Conservation (phyloP, 257 asterid species). For the Haberlea rhodopensis region DNA sequence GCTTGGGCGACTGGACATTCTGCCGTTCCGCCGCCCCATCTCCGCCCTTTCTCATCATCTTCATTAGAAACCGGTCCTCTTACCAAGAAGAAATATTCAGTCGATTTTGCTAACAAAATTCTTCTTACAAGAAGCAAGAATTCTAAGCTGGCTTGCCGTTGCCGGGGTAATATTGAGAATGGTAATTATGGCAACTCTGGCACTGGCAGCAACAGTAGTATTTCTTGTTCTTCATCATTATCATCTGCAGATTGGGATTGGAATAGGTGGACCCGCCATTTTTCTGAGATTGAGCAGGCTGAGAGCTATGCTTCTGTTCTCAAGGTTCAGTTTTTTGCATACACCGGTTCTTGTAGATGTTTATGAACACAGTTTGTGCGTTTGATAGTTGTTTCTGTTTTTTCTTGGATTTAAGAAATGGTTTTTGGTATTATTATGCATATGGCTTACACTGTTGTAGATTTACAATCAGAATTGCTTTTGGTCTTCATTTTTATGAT, state of each 20-base stretch:
- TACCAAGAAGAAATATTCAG: slow-evolving; percentile 30
- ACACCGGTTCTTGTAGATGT: slow-evolving; percentile 9
- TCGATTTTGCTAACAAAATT: slow-evolving; percentile 35
- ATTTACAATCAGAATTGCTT: neutral
- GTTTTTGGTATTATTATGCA: neutral
- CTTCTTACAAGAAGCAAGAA: slow-evolving; percentile 34
- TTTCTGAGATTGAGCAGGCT: slow-evolving; percentile 83
- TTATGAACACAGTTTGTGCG: slow-evolving; percentile 5
- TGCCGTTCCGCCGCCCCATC: slow-evolving; percentile 44
- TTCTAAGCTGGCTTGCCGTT: slow-evolving; percentile 48
- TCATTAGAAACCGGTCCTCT: slow-evolving; percentile 32
- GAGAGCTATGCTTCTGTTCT: slow-evolving; percentile 75
- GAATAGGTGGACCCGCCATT: slow-evolving; percentile 83
- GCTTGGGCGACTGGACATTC: slow-evolving; percentile 65
- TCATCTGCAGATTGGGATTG: slow-evolving; percentile 75
- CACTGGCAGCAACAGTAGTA: slow-evolving; percentile 24
- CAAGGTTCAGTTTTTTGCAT: slow-evolving; percentile 44
- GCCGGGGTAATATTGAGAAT: slow-evolving; percentile 32
- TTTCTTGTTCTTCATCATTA: slow-evolving; percentile 27
- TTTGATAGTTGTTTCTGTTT: slow-evolving; percentile 1
- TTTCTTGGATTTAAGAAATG: neutral
- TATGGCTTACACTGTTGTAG: slow-evolving; percentile 15
- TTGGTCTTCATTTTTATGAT: neutral
- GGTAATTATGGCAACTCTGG: slow-evolving; percentile 25
- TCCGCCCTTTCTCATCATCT: slow-evolving; percentile 40